These are phyloP conservation scores for Lasiodiplodia theobromae DNA, from an alignment of 2,329 filamentous ascomycete genomes.

Conservation along the genomic window DNA sequence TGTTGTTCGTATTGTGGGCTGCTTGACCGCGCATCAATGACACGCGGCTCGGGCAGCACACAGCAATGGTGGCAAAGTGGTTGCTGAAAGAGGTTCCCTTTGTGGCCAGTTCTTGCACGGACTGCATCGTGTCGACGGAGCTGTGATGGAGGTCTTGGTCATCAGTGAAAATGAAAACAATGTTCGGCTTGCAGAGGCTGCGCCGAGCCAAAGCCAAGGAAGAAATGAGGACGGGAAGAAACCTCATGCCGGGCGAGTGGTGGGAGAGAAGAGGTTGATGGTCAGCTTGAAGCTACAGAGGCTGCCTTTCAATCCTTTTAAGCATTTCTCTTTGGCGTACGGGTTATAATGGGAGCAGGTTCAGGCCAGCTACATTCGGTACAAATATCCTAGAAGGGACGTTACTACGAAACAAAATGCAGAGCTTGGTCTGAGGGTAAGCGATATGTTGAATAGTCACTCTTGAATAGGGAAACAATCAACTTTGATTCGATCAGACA, in stretches of 20 bases:
- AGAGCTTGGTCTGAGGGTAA: too few relatives aligned
- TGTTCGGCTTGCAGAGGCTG: conserved; percentile 49
- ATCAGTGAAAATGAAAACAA: conserved; percentile 70
- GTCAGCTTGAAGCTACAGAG: too few relatives aligned
- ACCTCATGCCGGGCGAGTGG: not conserved
- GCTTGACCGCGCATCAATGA: conserved; percentile 67
- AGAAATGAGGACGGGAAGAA: not conserved
- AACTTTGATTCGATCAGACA: too few relatives aligned
- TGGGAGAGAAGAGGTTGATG: too few relatives aligned
- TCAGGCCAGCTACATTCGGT: too few relatives aligned
- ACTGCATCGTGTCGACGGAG: conserved; percentile 64
- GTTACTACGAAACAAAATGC: too few relatives aligned
- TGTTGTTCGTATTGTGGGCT: conserved; percentile 60
- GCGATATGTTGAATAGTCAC: too few relatives aligned
- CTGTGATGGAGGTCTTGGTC: conserved; percentile 68
- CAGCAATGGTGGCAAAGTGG: conserved; percentile 68
- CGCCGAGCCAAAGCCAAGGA: not conserved
- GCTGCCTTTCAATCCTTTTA: too few relatives aligned
- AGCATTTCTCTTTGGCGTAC: too few relatives aligned
- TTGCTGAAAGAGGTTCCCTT: conserved; percentile 63
- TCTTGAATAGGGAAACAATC: too few relatives aligned
- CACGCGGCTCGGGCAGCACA: conserved; percentile 70
- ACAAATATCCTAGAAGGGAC: too few relatives aligned
- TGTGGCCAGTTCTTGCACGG: conserved; percentile 59
- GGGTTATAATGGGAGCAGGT: too few relatives aligned